Evolutionary conservation across 2,329 filamentous ascomycete genomes (phyloP), one percentile per base, ranked within the genome.

Genomic region (Neocucurbitaria cava): DNA sequence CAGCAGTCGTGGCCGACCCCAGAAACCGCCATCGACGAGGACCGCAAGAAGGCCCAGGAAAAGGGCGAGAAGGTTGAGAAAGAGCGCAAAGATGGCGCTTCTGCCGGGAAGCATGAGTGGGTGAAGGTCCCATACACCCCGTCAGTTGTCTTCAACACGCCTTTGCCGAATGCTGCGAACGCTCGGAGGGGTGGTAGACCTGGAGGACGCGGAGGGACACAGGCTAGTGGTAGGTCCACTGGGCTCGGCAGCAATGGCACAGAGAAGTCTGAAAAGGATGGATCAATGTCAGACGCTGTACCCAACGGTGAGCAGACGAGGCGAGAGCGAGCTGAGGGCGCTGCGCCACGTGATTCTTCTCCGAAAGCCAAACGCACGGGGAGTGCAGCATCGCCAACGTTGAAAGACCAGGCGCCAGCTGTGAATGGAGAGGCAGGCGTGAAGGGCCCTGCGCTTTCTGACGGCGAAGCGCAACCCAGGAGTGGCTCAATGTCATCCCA

Each of bases 1-100:
- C 83, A 91, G 45, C 81, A 86, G 48, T 87, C 87, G 18, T 99
- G 95, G 95, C 95, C 95, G 15, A 98, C 94, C 2, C 92, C 92
- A 0, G 91, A 96, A 65, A 88, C 83, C 45, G 89, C 88, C 1
- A 86, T 89, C 47, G 87, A 88, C 45, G 92, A 95, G 64, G 85
- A 90, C 58, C 91, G 90, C 77, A 88, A 88, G 69, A 92, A 91
- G 75, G 77, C 82, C 1, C 81, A 86, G 48, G 83, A 88, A 50
- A 91, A 91, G 75, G 82, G 83, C 11, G 82, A 86, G 41, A 88
- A 91, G 58, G 85, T 88, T 43, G 88, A 90, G 61, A 78, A 76
- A 39, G 83, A 87, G 58, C 87, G 84, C n/a, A 85, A 80, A 75
- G 88, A 83, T 64, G 75, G 80, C 13, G 30, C 60, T 5, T 53